Evolutionary conservation across 306 rosid species (phyloP).

Genomic region (Gleditsia sinensis): DNA sequence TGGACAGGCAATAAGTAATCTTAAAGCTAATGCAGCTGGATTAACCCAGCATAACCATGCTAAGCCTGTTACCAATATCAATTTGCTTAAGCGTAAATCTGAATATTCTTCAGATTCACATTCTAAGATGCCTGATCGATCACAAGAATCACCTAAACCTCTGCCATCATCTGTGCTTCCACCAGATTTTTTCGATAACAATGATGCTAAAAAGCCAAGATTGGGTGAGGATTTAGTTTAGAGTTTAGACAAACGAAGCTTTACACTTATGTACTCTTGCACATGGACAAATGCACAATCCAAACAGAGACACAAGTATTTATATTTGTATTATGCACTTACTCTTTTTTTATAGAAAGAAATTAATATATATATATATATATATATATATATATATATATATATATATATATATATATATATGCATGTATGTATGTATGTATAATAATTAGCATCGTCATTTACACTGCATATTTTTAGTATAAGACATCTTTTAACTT

Average conservation of each 20-base stretch:
- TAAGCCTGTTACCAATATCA: conserved; percentile 47
- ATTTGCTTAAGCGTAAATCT: conserved; percentile 42
- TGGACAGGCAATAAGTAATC: conserved; percentile 62
- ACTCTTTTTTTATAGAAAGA: conserved; percentile 2
- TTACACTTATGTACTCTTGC: neutral
- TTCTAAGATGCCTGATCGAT: conserved; percentile 32
- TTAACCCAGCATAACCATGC: conserved; percentile 44
- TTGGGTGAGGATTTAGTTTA: conserved; percentile 49
- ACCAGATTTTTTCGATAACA: conserved; percentile 71
- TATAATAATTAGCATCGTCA: neutral
- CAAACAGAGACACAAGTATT: neutral
- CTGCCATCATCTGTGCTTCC: conserved; percentile 70
- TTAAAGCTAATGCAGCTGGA: conserved; percentile 76
- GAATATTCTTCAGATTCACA: conserved; percentile 42
- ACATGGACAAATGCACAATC: neutral
- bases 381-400: no score
- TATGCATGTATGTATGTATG: no score
- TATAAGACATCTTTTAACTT: neutral
- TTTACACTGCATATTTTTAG: neutral
- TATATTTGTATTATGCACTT: neutral
- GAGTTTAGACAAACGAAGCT: conserved; percentile 23
- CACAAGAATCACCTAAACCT: conserved; percentile 46
- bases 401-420: no score
- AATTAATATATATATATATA: no score
- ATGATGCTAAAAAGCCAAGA: conserved; percentile 47